phyloP scores from a whole-genome alignment of 495 filamentous ascomycete species.

The Penicillium salamii region DNA sequence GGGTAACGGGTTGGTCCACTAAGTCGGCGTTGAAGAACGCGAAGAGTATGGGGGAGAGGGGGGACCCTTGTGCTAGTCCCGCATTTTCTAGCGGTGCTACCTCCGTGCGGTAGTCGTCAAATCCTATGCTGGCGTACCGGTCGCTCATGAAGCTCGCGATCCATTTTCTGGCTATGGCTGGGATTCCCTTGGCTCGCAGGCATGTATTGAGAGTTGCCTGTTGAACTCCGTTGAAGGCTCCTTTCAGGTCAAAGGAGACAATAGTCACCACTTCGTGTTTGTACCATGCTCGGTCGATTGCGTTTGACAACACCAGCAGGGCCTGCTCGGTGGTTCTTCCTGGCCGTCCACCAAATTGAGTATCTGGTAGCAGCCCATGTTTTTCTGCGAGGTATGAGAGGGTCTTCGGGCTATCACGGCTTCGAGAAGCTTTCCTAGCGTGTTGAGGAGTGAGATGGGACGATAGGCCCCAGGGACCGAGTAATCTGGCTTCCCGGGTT shows the following conservation, averaged over 20 bases:
- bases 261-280: conserved; percentile 13
- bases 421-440: conserved; percentile 21
- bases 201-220: conserved; percentile 17
- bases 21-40: conserved; percentile 28
- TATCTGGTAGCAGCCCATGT: conserved; percentile 17
- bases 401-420: conserved; percentile 21
- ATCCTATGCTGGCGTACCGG: conserved; percentile 23
- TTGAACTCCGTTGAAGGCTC: conserved; percentile 24
- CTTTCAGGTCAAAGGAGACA: conserved; percentile 20
- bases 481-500: conserved; percentile 21
- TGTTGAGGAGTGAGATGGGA: conserved; percentile 21
- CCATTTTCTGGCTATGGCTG: conserved; percentile 13
- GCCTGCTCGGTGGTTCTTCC: conserved; percentile 15
- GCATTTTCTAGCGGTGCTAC: conserved; percentile 13
- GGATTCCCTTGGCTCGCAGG: conserved; percentile 20
- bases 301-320: conserved; percentile 14
- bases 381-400: conserved; percentile 18
- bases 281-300: conserved; percentile 20
- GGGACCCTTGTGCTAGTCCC: conserved; percentile 26
- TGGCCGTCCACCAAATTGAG: conserved; percentile 18
- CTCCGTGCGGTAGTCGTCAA: conserved; percentile 21
- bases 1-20: conserved; percentile 19
- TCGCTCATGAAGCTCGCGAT: conserved; percentile 25
- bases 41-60: conserved; percentile 26
- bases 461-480: conserved; percentile 11